Conservation (phyloP, 768 basidiomycete genomes). For the Rhodotorula kratochvilovae region DNA sequence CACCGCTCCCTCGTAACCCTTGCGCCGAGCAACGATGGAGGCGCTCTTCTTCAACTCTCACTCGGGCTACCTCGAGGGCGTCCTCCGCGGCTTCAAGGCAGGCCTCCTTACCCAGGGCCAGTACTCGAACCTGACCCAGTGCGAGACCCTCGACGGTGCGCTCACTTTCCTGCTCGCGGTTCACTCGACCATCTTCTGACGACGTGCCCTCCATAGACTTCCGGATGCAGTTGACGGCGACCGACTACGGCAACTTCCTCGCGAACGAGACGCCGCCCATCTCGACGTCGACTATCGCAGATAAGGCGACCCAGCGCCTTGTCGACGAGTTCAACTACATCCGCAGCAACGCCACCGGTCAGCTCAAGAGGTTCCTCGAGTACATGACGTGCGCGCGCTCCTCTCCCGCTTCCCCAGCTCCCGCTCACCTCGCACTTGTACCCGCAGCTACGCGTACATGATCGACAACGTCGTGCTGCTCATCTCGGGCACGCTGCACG, state of each 20-base stretch:
- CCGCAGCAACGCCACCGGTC: constrained; percentile 81
- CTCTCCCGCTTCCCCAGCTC: not conserved
- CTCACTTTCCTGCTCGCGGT: not conserved
- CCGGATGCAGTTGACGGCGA: constrained; percentile 87
- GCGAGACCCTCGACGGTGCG: constrained; percentile 91
- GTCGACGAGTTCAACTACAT: constrained; percentile 97
- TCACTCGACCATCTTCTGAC: not conserved
- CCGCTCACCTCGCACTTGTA: not conserved
- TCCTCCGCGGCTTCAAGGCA: constrained; percentile 78
- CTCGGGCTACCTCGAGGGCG: constrained; percentile 51
- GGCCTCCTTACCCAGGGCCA: constrained; percentile 83
- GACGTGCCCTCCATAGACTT: constrained; percentile 60
- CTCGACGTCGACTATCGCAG: constrained; percentile 82
- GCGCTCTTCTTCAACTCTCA: constrained; percentile 49
- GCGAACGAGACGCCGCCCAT: constrained; percentile 91
- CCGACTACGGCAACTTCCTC: constrained; percentile 97
- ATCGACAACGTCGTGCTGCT: constrained; percentile 96
- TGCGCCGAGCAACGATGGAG: constrained; percentile 43
- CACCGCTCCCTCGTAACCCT: not conserved
- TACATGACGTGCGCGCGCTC: constrained; percentile 79
- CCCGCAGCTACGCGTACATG: constrained; percentile 90
- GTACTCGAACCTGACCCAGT: constrained; percentile 90
- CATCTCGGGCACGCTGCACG: constrained; percentile 94
- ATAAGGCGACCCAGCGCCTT: constrained; percentile 88
- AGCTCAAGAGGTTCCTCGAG: constrained; percentile 86